Base-by-base conservation (phyloP, 805 yeast species). In the Pichia scutulata region DNA sequence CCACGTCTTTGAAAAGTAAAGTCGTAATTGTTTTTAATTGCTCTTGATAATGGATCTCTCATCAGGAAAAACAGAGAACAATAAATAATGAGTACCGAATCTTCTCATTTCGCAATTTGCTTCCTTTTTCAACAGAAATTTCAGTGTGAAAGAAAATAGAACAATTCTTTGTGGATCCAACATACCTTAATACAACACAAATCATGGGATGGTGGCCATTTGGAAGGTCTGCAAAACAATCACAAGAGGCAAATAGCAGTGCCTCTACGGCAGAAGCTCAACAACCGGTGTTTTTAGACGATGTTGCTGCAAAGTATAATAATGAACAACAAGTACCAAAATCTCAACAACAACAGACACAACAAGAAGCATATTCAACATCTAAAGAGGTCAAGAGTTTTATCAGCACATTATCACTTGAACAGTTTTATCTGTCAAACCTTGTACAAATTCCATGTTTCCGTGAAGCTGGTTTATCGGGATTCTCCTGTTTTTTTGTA, bases 391-490 rank as follows among this genome's bases (percentile, higher is more conserved):
- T 60, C 18, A 53, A 52, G 22, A 49, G 43, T 28, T 52, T 54
- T 39, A n/a, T 62, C 1, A 43, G 54, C 9, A 57, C 73, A 5
- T 63, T 85, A 13, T 64, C 71, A 22, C 43, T 67, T 22, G 68
- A 75, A 0, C 87, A 84, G 56, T 81, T 86, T 59, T 64, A 72
- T 3, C 56, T 81, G 7, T 71, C 70, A 7, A 75, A 73, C 41
- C 68, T 82, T 46, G 70, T 78, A 2, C 65, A 69, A 44, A 84
- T 85, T 59, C 93, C 95, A 2, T 86, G 95, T 60, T 84, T 86
- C 61, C 69, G 93, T 55, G 90, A 85, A 47, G 88, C 93, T 0
- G 86, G 86, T 55, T 65, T 86, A 48, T 74, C 89, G 1, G 95
- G 95, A 8, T 77, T 86, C 52, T 78, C 83, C 22, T 77, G 87